Evolutionary conservation across 257 asterid genomes (phyloP).

Genomic region (Capsicum rhomboideum): DNA sequence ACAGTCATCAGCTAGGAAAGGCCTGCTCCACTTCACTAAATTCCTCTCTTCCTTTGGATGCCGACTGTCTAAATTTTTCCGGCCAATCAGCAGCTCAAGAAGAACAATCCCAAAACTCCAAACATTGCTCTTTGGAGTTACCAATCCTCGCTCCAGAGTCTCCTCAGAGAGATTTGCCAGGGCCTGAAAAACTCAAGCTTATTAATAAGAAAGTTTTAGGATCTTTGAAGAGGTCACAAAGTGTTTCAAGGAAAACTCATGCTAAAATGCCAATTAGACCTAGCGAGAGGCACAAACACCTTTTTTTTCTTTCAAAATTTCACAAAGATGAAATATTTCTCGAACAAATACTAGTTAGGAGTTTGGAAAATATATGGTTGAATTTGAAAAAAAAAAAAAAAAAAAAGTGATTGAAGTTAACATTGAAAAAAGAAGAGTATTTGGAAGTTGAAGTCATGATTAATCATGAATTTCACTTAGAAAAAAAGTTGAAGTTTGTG

Average conservation of each 20-base stretch:
- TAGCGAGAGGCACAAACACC: not conserved
- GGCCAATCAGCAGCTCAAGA: constrained; percentile 85
- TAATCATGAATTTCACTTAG: not conserved
- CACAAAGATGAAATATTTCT: not conserved
- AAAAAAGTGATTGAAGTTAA: not conserved
- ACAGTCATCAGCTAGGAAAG: constrained; percentile 74
- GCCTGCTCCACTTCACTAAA: constrained; percentile 81
- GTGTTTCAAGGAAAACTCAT: not conserved
- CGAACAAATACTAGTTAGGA: not conserved
- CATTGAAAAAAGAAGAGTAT: not conserved
- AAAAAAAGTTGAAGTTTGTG: not conserved
- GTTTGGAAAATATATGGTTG: not conserved
- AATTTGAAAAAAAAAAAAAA: not conserved
- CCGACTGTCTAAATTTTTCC: constrained; percentile 64
- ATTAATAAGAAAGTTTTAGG: not conserved
- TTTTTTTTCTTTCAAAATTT: not conserved
- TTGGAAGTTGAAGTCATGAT: not conserved
- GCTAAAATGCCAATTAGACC: not conserved
- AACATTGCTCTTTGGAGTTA: constrained; percentile 88
- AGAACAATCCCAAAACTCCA: constrained; percentile 93
- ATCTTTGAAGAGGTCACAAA: not conserved
- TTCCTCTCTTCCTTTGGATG: constrained; percentile 83
- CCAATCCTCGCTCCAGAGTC: constrained; percentile 73
- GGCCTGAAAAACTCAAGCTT: constrained; percentile 38
- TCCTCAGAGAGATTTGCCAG: constrained; percentile 74